Percentiles rank a stretch among this genome's conserved stretches.
Conservation (phyloP, 2,329 filamentous ascomycete genomes). For the Cercospora zeina region DNA sequence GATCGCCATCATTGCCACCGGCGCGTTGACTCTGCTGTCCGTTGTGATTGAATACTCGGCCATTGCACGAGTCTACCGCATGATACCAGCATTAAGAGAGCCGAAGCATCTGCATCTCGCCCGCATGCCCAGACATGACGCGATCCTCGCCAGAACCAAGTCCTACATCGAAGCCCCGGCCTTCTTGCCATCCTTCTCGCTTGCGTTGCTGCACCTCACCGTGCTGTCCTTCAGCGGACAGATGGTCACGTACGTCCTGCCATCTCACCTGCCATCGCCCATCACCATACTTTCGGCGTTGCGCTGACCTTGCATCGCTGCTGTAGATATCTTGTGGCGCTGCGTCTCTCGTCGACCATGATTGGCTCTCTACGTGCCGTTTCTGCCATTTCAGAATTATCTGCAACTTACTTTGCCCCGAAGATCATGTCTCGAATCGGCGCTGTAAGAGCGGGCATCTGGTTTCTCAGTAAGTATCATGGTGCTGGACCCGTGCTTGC, state of each 20-base stretch:
- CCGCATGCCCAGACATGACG: conserved; percentile 5
- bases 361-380: conserved; percentile 57
- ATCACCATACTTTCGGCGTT: neutral
- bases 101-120: conserved; percentile 10
- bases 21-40: conserved; percentile 53
- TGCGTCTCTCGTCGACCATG: conserved; percentile 54
- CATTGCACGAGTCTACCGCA: conserved; percentile 49
- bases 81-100: conserved; percentile 38
- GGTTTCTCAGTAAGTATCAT: conserved; percentile 55
- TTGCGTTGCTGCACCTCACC: conserved; percentile 62
- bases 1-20: conserved; percentile 52
- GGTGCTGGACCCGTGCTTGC: too few species aligned
- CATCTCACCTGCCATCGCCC: neutral
- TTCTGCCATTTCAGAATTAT: conserved; percentile 58
- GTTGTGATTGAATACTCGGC: conserved; percentile 56
- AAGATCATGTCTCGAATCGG: conserved; percentile 54
- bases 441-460: conserved; percentile 65
- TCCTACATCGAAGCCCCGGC: conserved; percentile 42
- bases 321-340: conserved; percentile 49
- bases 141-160: conserved; percentile 12
- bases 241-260: conserved; percentile 59
- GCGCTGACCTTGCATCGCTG: neutral
- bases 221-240: conserved; percentile 61
- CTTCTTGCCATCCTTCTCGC: conserved; percentile 61
- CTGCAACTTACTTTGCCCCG: conserved; percentile 62